Base-by-base conservation (phyloP, 805 yeast genomes). In the Spathaspora passalidarum region DNA sequence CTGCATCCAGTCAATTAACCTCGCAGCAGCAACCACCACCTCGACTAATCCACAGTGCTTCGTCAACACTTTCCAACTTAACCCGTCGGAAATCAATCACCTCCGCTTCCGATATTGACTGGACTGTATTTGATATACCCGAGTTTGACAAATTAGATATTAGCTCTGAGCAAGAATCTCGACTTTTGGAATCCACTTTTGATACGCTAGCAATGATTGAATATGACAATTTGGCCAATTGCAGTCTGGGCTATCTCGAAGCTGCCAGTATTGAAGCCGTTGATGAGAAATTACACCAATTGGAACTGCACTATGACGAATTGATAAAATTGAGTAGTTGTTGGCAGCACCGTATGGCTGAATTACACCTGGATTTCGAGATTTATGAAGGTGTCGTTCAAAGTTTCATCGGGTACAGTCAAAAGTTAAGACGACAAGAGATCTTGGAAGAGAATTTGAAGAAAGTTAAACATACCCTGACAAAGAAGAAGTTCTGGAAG, bases 371-470 rank as follows among this genome's bases (percentile, higher is more conserved):
- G 37, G 95, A 90, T 61, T 86, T 87, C 56, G 78, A 77, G 26
- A 80, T 91, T 13, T 90, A 84, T 59, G 96, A 92, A 55, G 76
- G 84, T 2, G 96, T 94, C 53, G 90, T 94, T 36, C 96, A 89
- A 59, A 90, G 88, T 56, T 68, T 91, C 54, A 87, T 91, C 13
- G 97, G 96, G 6, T 90, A 91, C 60, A 86, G 96, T 5, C 97
- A 94, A 62, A 80, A 88, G 55, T 56, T 86, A 42, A 78, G 86
- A 54, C 72, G 92, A 42, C 69, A 71, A 36, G 75, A 70, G 49
- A 56, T 72, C 20, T 49, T 67, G 40, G 71, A 57, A 44, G 71
- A 57, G 44, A 60, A 61, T 45, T 58, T 70, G 52, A 60, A 61
- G 36, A 56, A 59, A 44, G 49, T 65, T 5, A 66, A 63, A 45